Evolutionary conservation across 805 yeast species (phyloP), one percentile per base, ranked within the genome.

Genomic region (Yueomyces sp.): DNA sequence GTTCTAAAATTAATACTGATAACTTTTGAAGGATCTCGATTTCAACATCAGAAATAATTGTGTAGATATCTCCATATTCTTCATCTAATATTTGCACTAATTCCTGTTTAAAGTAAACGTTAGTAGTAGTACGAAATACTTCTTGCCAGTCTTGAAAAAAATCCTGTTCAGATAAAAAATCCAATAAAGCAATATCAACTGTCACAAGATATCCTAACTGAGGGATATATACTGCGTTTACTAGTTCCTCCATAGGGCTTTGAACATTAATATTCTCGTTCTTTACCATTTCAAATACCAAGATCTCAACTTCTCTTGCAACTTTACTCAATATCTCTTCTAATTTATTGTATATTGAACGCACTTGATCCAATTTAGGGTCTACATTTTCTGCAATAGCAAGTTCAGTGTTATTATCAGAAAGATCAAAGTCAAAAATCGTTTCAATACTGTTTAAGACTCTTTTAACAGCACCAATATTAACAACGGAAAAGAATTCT

Each of bases 191-290:
- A 2, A 39, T 28, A 19, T 56, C 58, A 2, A 63, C 41, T 0
- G 66, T 58, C 0, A 67, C 52, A 37, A 71, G 48, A 42, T 62
- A 71, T 0, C 75, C 76, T 27, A 71, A 46, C 39, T 71, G 74
- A 3, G 75, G 75, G 28, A 70, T 64, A 47, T 70, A 71, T 0
- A 66, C 63, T 0, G 64, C 64, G 43, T 65, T 67, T 1, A 64
- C 34, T 2, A 49, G n/a, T 2, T 48, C 45, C 2, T 45, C 41
- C 5, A 43, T n/a, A 36, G 43, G 44, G 33, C 33, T 30, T 19
- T 19, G 19, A 9, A 30, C 9, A 30, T 30, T 30, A 6, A 6
- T 6, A 9, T 6, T 6, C 6, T 30, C 33, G 9, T 30, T 30
- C 9, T 6, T 30, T 30, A 9, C 33, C 9, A 30, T 30, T 26